A percentile compares a stretch with the other conserved stretches of the same genome.
Conservation (phyloP, 1,284 basidiomycete species). For the Cutaneotrichosporon cavernicola region DNA sequence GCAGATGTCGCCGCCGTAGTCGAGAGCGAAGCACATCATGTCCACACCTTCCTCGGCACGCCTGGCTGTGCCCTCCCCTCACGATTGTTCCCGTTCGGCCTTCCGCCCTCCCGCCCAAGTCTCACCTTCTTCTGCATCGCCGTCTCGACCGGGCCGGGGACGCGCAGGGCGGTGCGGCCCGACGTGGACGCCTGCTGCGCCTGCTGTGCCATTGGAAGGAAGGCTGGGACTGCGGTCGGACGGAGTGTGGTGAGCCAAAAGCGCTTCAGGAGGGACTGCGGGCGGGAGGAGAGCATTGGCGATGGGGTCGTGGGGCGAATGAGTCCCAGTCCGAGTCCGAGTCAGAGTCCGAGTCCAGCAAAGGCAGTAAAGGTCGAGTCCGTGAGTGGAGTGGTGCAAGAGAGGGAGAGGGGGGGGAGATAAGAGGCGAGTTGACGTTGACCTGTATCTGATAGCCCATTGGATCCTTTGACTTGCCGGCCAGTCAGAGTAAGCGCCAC, state of each 20-base stretch:
- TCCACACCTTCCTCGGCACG: not conserved
- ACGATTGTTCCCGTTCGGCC: not conserved
- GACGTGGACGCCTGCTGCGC: conserved; percentile 14
- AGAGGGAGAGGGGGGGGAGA: not conserved
- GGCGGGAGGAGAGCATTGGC: conserved; percentile 27
- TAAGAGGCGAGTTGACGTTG: conserved; percentile 2
- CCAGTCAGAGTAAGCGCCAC: not conserved
- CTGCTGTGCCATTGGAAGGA: not conserved
- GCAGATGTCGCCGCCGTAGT: not conserved
- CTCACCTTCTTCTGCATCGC: conserved; percentile 49
- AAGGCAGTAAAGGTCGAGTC: not conserved
- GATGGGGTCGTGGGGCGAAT: no score
- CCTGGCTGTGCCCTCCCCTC: not conserved
- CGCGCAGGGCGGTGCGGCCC: conserved; percentile 30
- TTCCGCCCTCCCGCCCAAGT: conserved; percentile 9
- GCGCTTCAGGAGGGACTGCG: conserved; percentile 30
- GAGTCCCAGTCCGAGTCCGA: not conserved
- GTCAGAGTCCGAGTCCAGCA: no score
- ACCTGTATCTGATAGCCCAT: conserved; percentile 11
- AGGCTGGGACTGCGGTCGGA: conserved; percentile 2
- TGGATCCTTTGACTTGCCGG: not conserved
- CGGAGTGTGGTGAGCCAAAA: conserved; percentile 28
- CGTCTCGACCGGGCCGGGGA: conserved; percentile 51
- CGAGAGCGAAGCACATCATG: not conserved
- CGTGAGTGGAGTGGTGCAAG: not conserved